Base-by-base conservation (phyloP, 202 grass and related monocot genomes). In the Zoysia matrella region DNA sequence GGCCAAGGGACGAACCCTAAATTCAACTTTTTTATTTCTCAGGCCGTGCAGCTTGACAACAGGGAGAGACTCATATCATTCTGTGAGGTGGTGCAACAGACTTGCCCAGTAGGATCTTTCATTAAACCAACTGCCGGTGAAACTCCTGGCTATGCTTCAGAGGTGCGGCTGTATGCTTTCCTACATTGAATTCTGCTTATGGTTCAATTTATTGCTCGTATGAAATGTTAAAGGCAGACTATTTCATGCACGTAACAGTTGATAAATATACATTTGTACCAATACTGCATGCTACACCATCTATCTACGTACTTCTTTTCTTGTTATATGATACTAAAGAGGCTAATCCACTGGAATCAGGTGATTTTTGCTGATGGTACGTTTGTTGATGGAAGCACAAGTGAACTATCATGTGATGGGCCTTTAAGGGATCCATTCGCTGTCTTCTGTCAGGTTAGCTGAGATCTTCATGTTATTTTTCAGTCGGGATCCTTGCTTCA, bases 141-240 rank as follows among this genome's bases (percentile, higher is more conserved):
- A 93, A 98, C 95, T 77, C 75, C 92, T 79, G 95, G 92, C 67
- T 98, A 98, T 95, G 95, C 92, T 76, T 98, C 95, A 79, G 95
- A 98, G 95, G 90, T 95, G 11, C 66, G 47, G 36, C 72, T 68
- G 22, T 78, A 46, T 70, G 46, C 45, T 67, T 85, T 3, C 63
- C 39, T 42, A n/a, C 39, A 72, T 69, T 70, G 4, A n/a, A 57
- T 67, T 12, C 13, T 15, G 70, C 52, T 6, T 88, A n/a, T 5
- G 16, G 3, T 60, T 60, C 48, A 61, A 55, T 54, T n/a, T 65
- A 15, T 43, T 4, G 0, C 73, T 41, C 80, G 8, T 45, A 36
- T 62, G 47, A 7, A 45, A 83, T 46, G 40, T 10, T 55, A 3
- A 14, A 15, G 11, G 47, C 4, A 36, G 13, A 36, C 74, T 69